Conservation (phyloP, 1,284 basidiomycete species). For the Malassezia sp. region DNA sequence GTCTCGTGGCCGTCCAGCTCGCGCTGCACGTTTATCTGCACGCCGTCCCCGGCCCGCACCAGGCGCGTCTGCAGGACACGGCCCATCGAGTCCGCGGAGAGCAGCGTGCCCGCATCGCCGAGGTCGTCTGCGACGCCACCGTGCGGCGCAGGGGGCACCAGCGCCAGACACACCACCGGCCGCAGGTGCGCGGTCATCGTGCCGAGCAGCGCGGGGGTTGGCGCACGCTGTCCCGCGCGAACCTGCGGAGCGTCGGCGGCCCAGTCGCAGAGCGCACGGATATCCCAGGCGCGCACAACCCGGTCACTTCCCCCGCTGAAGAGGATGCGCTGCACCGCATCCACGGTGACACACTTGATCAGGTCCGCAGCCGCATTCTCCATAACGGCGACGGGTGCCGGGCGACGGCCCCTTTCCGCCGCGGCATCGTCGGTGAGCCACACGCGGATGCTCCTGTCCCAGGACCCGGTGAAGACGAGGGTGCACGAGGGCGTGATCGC, state of each 20-base stretch:
- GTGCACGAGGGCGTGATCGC: background rate
- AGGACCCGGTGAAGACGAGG: conserved; percentile 15
- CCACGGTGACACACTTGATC: conserved; percentile 18
- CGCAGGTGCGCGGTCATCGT: conserved; percentile 6
- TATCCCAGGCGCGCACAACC: conserved; percentile 17
- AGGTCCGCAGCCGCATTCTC: conserved; percentile 17
- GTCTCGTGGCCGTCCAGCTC: conserved; percentile 16
- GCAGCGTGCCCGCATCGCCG: background rate
- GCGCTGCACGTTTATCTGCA: background rate
- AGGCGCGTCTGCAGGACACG: conserved; percentile 6
- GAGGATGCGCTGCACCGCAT: conserved; percentile 8
- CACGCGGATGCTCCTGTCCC: conserved; percentile 16
- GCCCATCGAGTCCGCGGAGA: conserved; percentile 16
- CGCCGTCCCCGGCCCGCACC: background rate
- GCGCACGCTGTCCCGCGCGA: background rate
- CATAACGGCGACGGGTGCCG: conserved; percentile 1
- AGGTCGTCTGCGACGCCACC: background rate
- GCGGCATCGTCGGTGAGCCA: too few species aligned
- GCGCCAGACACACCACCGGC: conserved; percentile 5
- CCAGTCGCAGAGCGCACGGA: background rate
- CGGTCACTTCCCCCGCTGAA: conserved; percentile 17
- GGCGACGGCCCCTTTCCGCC: background rate
- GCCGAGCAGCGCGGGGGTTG: background rate
- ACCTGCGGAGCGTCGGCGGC: too few species aligned
- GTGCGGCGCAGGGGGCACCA: conserved; percentile 4